Evolutionary conservation across 2,329 filamentous ascomycete genomes (phyloP), one percentile per base, ranked within the genome.

Genomic region (Paecilomyces sp.): DNA sequence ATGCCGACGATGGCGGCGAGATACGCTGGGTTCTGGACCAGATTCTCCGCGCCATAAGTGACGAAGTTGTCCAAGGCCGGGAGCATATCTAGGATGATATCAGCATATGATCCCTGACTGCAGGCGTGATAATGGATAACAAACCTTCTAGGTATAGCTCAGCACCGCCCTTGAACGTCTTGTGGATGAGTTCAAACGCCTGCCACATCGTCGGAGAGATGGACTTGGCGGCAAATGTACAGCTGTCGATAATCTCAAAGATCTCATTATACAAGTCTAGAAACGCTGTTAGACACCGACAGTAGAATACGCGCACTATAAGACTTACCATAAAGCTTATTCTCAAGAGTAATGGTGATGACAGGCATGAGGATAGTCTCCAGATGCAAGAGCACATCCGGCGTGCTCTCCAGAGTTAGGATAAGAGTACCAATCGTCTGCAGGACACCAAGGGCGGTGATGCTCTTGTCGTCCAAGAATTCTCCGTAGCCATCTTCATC

Each of bases 211-310:
- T 96, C 9, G 89, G 86, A 1, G 94, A 97, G 66, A 99, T 97
- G 60, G 86, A 85, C 82, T 97, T 99, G 63, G 94, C 93, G 11
- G 94, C 91, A 74, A 97, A 99, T 7, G 94, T 99, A 82, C 94
- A 99, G 82, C 92, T 97, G 75, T 99, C 94, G 67, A 99, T 96
- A 68, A 99, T 99, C 77, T 99, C 94, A 67, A 99, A 99, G 4
- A 97, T 87, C 74, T 99, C 94, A 73, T 97, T 99, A 76, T 97
- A 99, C 24, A 99, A 80, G 75, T 99, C 89, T 89, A 62, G 51
- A 34, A 51, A 58, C 34, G 34, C 65, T 50, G 69, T 72, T 65
- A 70, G 55, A 57, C 33, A 58, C 34, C 2, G 55, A 52, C 34
- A 56, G 3, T 22, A 28, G 52, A 36, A 55, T 41, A n/a, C 3